phyloP scores from a whole-genome alignment of 352 stramenopile species.

The Phytophthora ohioensis region DNA sequence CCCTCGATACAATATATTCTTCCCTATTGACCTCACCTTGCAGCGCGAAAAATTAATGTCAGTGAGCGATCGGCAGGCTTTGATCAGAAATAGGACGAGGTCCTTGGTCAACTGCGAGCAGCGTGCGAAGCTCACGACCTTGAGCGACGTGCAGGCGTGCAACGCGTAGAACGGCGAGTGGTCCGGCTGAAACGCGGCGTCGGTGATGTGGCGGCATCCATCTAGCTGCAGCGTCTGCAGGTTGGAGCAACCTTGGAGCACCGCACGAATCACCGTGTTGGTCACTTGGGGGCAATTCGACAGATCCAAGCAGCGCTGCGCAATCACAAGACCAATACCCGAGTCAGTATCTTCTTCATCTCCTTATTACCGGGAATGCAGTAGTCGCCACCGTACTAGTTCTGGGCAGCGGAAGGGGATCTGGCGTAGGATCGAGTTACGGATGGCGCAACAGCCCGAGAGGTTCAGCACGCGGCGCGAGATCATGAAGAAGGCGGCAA shows the following conservation, averaged over 20 bases:
- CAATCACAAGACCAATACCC: background rate
- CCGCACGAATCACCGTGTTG: slow-evolving; percentile 83
- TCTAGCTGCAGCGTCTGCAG: slow-evolving; percentile 86
- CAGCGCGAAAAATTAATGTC: slow-evolving; percentile 87
- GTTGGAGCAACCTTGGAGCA: slow-evolving; percentile 79
- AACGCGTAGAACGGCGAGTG: slow-evolving; percentile 77
- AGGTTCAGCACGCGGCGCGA: slow-evolving; percentile 78
- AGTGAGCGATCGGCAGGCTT: slow-evolving; percentile 77
- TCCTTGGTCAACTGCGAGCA: slow-evolving; percentile 85
- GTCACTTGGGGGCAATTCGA: slow-evolving; percentile 89
- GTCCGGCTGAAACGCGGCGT: slow-evolving; percentile 87
- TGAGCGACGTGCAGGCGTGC: slow-evolving; percentile 77
- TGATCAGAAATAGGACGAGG: slow-evolving; percentile 82
- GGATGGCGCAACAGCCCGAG: slow-evolving; percentile 75
- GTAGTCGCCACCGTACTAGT: slow-evolving; percentile 49
- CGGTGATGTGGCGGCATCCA: slow-evolving; percentile 88
- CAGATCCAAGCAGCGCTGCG: slow-evolving; percentile 81
- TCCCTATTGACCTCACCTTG: slow-evolving; percentile 52
- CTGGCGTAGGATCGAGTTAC: slow-evolving; percentile 88
- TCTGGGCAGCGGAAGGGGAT: slow-evolving; percentile 87
- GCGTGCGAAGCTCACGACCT: slow-evolving; percentile 80
- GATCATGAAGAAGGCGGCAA: slow-evolving; percentile 85
- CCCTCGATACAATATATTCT: background rate
- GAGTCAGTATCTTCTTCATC: slow-evolving; percentile 8
- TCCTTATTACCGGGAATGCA: background rate